A percentile compares a stretch with the other conserved stretches of the same genome.
phyloP scores from a whole-genome alignment of 768 basidiomycete species.

The Lentinula edodes region DNA sequence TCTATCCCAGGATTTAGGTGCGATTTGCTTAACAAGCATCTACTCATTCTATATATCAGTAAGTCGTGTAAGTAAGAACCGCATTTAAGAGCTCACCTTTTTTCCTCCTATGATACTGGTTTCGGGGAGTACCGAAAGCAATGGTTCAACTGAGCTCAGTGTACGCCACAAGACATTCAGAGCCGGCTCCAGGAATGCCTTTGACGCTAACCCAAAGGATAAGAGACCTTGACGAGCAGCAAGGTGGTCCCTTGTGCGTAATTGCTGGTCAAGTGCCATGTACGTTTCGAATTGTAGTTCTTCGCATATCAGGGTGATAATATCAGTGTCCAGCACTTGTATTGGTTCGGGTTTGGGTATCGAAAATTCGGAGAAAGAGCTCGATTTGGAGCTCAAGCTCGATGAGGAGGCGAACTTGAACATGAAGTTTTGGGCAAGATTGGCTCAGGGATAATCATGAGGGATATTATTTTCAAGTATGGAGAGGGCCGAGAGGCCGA shows the following conservation, averaged over 20 bases:
- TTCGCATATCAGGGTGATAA: neutral
- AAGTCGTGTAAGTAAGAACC: neutral
- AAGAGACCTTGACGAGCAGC: neutral
- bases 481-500: neutral
- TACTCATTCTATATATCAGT: neutral
- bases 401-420: neutral
- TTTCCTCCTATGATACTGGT: neutral
- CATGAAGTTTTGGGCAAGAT: neutral
- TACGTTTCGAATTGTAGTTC: neutral
- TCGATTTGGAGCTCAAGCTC: neutral
- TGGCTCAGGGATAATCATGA: neutral
- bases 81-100: neutral
- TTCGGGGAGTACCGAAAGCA: slow-evolving; percentile 2
- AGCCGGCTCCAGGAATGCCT: slow-evolving; percentile 1
- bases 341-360: neutral
- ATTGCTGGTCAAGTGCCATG: slow-evolving; percentile 3
- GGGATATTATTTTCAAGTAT: neutral
- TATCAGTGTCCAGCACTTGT: neutral
- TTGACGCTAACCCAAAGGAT: neutral
- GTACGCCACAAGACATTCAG: slow-evolving; percentile 1
- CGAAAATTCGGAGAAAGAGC: neutral
- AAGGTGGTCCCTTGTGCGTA: neutral
- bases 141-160: neutral
- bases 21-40: slow-evolving; percentile 1
- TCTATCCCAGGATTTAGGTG: neutral